phyloP scores from a whole-genome alignment of 1,139 yeast species.

The Candida mesenterica region DNA sequence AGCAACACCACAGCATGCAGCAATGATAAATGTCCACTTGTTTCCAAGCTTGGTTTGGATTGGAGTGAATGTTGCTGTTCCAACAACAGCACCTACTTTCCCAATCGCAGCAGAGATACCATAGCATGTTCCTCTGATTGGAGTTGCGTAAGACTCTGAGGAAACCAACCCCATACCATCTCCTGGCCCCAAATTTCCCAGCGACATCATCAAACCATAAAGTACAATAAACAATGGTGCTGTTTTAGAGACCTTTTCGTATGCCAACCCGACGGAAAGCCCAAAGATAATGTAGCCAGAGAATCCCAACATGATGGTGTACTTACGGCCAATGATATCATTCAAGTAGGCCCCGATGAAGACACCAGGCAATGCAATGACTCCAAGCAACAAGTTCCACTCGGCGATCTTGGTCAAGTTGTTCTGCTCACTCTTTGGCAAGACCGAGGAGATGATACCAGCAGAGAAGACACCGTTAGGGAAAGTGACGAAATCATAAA shows the following conservation, averaged over 20 bases:
- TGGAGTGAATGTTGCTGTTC: slow-evolving; percentile 45
- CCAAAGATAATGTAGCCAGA: slow-evolving; percentile 60
- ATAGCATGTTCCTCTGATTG: slow-evolving; percentile 66
- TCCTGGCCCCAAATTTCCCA: slow-evolving; percentile 78
- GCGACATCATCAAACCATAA: slow-evolving; percentile 56
- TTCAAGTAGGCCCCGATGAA: slow-evolving; percentile 54
- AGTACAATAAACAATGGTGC: slow-evolving; percentile 55
- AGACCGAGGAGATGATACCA: slow-evolving; percentile 45
- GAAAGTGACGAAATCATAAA: slow-evolving; percentile 62
- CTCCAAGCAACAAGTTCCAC: slow-evolving; percentile 56
- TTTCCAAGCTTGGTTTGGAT: slow-evolving; percentile 31
- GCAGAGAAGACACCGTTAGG: slow-evolving; percentile 62
- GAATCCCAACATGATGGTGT: slow-evolving; percentile 58
- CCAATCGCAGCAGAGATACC: slow-evolving; percentile 51
- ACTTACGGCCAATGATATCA: slow-evolving; percentile 56
- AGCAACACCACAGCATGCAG: slow-evolving; percentile 64
- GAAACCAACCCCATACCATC: slow-evolving; percentile 68
- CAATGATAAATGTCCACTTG: slow-evolving; percentile 49
- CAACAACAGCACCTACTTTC: slow-evolving; percentile 51
- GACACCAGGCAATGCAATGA: slow-evolving; percentile 58
- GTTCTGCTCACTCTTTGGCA: slow-evolving; percentile 28
- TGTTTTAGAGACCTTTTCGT: slow-evolving; percentile 44
- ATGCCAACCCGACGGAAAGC: slow-evolving; percentile 56
- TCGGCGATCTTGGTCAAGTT: slow-evolving; percentile 50
- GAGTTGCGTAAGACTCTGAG: slow-evolving; percentile 71